Conservation (phyloP, 163 green algal genomes). For the Scenedesmus sp. region DNA sequence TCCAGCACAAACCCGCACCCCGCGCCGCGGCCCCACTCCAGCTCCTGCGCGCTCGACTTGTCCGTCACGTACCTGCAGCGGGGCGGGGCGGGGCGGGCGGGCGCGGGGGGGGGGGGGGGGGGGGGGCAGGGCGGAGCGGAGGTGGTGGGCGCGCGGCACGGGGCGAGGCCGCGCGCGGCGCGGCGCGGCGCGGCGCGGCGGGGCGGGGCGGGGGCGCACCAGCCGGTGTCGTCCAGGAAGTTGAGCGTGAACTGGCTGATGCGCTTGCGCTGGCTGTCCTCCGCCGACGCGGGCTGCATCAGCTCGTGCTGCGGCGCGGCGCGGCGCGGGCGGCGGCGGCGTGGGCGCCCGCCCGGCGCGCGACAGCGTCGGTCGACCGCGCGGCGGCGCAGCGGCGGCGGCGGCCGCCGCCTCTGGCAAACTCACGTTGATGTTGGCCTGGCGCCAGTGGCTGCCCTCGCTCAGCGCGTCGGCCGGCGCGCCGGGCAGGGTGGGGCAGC, state of each 20-base stretch:
- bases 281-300: conserved; percentile 43
- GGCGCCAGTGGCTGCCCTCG: conserved; percentile 41
- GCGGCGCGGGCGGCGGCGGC: too few species aligned
- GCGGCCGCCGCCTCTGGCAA: too few species aligned
- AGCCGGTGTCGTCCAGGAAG: conserved; percentile 42
- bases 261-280: conserved; percentile 42
- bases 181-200: too few species aligned
- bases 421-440: conserved; percentile 43
- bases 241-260: conserved; percentile 45
- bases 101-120: too few species aligned
- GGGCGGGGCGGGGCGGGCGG: too few species aligned
- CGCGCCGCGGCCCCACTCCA: conserved; percentile 38
- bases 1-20: conserved; percentile 37
- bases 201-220: too few species aligned
- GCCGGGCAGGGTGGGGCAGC: conserved; percentile 29
- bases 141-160: too few species aligned
- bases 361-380: too few species aligned
- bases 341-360: too few species aligned
- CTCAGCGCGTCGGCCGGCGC: conserved; percentile 32
- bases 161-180: too few species aligned
- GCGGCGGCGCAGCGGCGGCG: too few species aligned
- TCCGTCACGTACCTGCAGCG: conserved; percentile 31
- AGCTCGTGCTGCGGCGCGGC: conserved; percentile 23
- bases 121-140: too few species aligned
- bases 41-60: conserved; percentile 30